Evolutionary conservation across 805 yeast genomes (phyloP).

Genomic region (Wickerhamiella qilinensis): DNA sequence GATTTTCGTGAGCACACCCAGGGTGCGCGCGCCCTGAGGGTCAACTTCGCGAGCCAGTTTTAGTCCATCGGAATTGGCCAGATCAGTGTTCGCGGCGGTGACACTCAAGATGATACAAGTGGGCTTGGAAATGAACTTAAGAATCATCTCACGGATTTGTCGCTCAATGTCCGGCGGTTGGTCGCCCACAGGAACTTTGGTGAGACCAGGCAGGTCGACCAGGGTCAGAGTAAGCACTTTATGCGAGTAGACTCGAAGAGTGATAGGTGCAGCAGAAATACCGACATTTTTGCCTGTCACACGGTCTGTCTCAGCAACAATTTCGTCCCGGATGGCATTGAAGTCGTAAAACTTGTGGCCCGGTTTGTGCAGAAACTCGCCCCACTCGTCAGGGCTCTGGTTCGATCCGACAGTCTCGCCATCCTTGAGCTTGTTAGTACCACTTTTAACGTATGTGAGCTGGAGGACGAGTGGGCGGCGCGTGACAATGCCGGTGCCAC

Average conservation of each 20-base stretch:
- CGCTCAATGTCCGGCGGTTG: conserved; percentile 95
- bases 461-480: conserved; percentile 74
- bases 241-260: conserved; percentile 85
- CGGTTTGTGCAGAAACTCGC: conserved; percentile 88
- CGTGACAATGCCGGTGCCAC: conserved; percentile 84
- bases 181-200: conserved; percentile 97
- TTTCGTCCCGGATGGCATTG: conserved; percentile 77
- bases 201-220: conserved; percentile 93
- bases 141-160: conserved; percentile 81
- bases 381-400: conserved; percentile 54
- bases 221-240: conserved; percentile 86
- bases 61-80: conserved; percentile 93
- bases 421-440: conserved; percentile 11
- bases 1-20: conserved; percentile 91
- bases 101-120: conserved; percentile 91
- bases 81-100: conserved; percentile 90
- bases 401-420: conserved; percentile 11
- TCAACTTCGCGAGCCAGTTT: conserved; percentile 95
- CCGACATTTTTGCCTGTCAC: conserved; percentile 62
- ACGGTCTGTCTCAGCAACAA: conserved; percentile 78
- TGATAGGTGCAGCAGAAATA: conserved; percentile 83
- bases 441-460: conserved; percentile 51
- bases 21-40: conserved; percentile 86
- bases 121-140: conserved; percentile 88
- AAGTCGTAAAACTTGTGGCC: conserved; percentile 76